Evolutionary conservation across 352 stramenopile genomes (phyloP).

Genomic region (Phytophthora macrochlamydospora): DNA sequence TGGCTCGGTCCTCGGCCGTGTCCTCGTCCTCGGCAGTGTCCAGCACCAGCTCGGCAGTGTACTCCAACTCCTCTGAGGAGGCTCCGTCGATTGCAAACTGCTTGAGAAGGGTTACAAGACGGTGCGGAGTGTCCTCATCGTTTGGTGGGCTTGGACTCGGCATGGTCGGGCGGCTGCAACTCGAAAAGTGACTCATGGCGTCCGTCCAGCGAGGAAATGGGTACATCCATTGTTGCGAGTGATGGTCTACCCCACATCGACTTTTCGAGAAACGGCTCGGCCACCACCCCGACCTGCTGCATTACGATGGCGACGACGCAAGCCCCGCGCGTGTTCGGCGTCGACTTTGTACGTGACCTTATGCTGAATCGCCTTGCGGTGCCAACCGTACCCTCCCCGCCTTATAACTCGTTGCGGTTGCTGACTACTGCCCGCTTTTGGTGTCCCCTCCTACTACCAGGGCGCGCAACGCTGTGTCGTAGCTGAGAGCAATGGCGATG

Average conservation of each 20-base stretch:
- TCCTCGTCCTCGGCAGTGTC: slow-evolving; percentile 47
- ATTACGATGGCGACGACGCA: slow-evolving; percentile 31
- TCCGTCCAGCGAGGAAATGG: background rate
- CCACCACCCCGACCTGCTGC: background rate
- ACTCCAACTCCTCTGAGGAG: slow-evolving; percentile 58
- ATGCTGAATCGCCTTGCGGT: background rate
- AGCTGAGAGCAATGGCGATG: slow-evolving; percentile 68
- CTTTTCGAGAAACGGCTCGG: slow-evolving; percentile 18
- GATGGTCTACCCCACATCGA: slow-evolving; percentile 25
- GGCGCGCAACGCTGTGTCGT: slow-evolving; percentile 83
- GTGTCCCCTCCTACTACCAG: slow-evolving; percentile 22
- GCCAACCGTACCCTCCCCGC: slow-evolving; percentile 2
- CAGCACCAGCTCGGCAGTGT: slow-evolving; percentile 66
- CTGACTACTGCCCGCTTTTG: slow-evolving; percentile 12
- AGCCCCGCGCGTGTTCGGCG: slow-evolving; percentile 60
- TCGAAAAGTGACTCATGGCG: slow-evolving; percentile 13
- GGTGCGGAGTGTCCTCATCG: slow-evolving; percentile 25
- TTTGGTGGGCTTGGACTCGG: background rate
- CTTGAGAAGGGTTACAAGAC: slow-evolving; percentile 29
- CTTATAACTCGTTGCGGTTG: slow-evolving; percentile 1
- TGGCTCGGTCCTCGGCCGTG: slow-evolving; percentile 8
- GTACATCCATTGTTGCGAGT: slow-evolving; percentile 25
- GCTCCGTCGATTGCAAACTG: slow-evolving; percentile 19
- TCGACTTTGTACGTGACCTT: slow-evolving; percentile 73
- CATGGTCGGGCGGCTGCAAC: slow-evolving; percentile 12